Evolutionary conservation across 257 asterid species (phyloP).

Genomic region (Nicotiana paniculata): DNA sequence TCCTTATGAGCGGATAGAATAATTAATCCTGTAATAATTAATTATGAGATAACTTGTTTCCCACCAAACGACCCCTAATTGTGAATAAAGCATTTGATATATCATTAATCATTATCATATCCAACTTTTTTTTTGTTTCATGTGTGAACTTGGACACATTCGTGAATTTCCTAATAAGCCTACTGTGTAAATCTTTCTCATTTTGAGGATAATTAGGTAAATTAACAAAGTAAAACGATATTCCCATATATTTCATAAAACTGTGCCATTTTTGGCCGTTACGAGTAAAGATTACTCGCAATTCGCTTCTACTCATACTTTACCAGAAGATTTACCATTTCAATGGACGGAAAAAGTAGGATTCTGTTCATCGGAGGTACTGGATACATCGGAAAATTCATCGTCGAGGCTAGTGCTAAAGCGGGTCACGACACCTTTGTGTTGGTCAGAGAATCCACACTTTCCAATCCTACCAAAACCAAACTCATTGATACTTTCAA

Average conservation of each 20-base stretch:
- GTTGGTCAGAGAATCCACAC: conserved; percentile 41
- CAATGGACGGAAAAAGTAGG: conserved; percentile 71
- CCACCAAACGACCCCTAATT: no score
- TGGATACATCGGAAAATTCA: conserved; percentile 67
- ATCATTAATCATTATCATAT: no score
- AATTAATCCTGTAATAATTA: no score
- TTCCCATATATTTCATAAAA: not conserved
- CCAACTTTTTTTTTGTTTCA: no score
- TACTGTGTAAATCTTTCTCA: no score
- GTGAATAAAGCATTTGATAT: no score
- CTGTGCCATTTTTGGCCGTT: not conserved
- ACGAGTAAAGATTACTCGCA: not conserved
- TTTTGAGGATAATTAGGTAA: no score
- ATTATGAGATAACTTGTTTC: no score
- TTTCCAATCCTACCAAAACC: conserved; percentile 55
- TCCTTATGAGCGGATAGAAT: no score
- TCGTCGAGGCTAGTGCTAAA: conserved; percentile 59
- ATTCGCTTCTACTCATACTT: not conserved
- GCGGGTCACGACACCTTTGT: conserved; percentile 73
- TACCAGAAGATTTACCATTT: not conserved
- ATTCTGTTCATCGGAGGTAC: conserved; percentile 82
- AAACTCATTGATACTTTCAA: conserved; percentile 50
- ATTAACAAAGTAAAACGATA: no score
- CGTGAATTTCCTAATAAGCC: no score
- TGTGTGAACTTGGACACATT: no score